Base-by-base conservation (phyloP, 169 alveolate genomes). In the Babesia bovis region DNA sequence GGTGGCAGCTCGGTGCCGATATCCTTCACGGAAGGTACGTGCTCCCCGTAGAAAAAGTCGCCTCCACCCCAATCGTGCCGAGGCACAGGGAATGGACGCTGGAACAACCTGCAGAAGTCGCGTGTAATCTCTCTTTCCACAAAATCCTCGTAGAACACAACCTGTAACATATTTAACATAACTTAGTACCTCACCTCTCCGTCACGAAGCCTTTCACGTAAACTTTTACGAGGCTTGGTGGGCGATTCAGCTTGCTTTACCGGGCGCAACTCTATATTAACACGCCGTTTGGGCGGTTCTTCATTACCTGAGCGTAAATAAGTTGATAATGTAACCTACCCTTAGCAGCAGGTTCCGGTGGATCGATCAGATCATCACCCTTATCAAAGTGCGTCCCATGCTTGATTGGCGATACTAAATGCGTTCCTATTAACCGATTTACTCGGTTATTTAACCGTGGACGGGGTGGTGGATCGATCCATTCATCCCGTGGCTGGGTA, bases 31-130 rank as follows among this genome's bases (percentile, higher is more conserved):
- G 61, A 0, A 17, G 56, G 53, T 0, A 72, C 67, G 10, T 72
- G n/a, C 41, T 72, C 77, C n/a, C 83, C 83, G 23, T 35, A 72
- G 49, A 58, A 72, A 25, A 52, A 72, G 58, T 72, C 61, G 17
- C 67, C 74, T 9, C 83, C 83, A 5, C 82, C 85, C 85, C 85
- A 77, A 47, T 77, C 85, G 21, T 77, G 85, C 19, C 85, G 55
- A 7, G 85, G 85, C 15, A 77, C 70, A 26, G 58, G 23, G 30
- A 77, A 77, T 10, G 85, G 82, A 17, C 35, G 53, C 5, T 52
- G 53, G 59, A 77, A 77, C 13, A 77, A 41, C 13, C 73, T 28
- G 45, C 73, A 67, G 47, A 66, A 67, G 42, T 79, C 87, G 13
- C 52, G 44, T n/a, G 71, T 75, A 19, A 79, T 25, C 17, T 69